These are phyloP conservation scores for Pezicula neosporulosa DNA, from an alignment of 2,329 filamentous ascomycete species.

Conservation along the genomic window DNA sequence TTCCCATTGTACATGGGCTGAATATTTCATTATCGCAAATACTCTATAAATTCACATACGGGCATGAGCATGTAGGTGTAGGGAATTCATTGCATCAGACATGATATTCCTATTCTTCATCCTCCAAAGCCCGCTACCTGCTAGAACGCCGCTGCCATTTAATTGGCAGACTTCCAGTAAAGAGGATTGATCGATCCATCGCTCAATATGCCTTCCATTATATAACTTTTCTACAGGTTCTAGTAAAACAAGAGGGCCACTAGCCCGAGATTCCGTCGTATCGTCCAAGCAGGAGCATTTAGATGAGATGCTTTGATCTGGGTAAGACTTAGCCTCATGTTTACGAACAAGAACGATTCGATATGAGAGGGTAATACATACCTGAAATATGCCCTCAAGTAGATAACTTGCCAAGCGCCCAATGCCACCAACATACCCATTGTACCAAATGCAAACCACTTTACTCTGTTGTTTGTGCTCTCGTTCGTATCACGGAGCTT, in stretches of 20 bases:
- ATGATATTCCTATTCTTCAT: too few relatives aligned
- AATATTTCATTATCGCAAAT: too few relatives aligned
- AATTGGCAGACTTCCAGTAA: not conserved
- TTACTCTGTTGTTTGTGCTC: conserved; percentile 97
- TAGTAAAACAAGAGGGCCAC: conserved; percentile 22
- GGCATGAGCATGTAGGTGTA: too few relatives aligned
- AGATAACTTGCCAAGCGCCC: conserved; percentile 96
- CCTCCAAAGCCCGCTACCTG: not conserved
- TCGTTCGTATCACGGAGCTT: conserved; percentile 97
- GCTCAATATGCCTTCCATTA: conserved; percentile 14
- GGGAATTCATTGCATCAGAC: too few relatives aligned
- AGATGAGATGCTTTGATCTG: conserved; percentile 69
- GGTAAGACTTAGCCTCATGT: conserved; percentile 10
- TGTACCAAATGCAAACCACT: conserved; percentile 95
- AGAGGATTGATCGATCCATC: not conserved
- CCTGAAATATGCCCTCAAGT: conserved; percentile 95
- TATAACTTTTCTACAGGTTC: conserved; percentile 20
- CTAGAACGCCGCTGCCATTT: not conserved
- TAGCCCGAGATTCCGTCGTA: conserved; percentile 10
- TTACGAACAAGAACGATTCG: not conserved
- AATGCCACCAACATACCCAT: conserved; percentile 87
- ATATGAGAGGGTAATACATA: conserved; percentile 32
- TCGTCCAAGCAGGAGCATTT: conserved; percentile 19
- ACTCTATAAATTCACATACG: too few relatives aligned
- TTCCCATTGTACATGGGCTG: too few relatives aligned